Evolutionary conservation across 441 rosid genomes (phyloP).

Genomic region (Croton laevigatus): DNA sequence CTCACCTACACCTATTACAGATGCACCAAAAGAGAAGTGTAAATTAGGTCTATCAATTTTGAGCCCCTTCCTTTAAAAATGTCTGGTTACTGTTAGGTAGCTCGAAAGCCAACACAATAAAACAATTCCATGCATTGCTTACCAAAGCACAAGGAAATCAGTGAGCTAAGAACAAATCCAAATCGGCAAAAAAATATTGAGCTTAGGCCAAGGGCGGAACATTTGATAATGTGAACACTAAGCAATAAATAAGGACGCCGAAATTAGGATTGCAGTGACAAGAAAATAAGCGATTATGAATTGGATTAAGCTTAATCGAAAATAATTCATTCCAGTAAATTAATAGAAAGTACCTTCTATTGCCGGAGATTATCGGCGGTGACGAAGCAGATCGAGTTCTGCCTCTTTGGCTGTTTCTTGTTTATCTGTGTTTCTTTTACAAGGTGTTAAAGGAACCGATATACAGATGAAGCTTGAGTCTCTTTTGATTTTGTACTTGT

Average conservation of each 20-base stretch:
- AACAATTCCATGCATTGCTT: constrained; percentile 4
- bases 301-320: constrained; percentile 6
- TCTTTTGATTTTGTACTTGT: not conserved
- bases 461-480: not conserved
- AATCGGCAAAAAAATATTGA: not conserved
- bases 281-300: not conserved
- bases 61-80: not conserved
- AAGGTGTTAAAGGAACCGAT: constrained; percentile 16
- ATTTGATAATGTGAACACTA: not conserved
- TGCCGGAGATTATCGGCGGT: constrained; percentile 20
- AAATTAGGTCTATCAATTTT: constrained; percentile 7
- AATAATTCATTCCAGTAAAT: not conserved
- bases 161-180: constrained; percentile 15
- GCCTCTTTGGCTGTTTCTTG: constrained; percentile 9
- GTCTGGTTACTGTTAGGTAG: not conserved
- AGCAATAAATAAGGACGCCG: not conserved
- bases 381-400: constrained; percentile 27
- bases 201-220: not conserved
- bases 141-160: constrained; percentile 8
- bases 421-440: constrained; percentile 2
- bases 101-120: constrained; percentile 15
- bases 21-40: not conserved
- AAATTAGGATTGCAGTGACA: constrained; percentile 3
- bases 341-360: constrained; percentile 1
- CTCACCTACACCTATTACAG: not conserved